These are phyloP conservation scores for Coleophoma crateriformis DNA, from an alignment of 2,329 filamentous ascomycete genomes.

Conservation along the genomic window DNA sequence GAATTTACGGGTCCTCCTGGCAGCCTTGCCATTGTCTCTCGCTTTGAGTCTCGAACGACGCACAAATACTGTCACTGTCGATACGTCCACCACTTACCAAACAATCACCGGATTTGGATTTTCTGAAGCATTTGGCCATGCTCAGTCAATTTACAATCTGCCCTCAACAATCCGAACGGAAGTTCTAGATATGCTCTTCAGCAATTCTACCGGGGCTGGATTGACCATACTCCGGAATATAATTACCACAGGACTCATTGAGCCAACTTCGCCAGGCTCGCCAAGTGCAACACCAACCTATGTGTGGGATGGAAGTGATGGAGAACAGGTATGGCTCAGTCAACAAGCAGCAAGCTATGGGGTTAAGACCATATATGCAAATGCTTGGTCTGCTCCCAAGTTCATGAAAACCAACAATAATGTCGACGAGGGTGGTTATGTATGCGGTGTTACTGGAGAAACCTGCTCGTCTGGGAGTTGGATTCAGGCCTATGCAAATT, in stretches of 20 bases:
- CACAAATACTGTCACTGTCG: too few relatives aligned
- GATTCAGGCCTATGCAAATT: conserved; percentile 42
- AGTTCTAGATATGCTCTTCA: conserved; percentile 24
- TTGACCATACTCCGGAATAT: conserved; percentile 45
- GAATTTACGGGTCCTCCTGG: too few relatives aligned
- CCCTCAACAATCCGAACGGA: too few relatives aligned
- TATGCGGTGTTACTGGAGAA: conserved; percentile 37
- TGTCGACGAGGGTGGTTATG: conserved; percentile 36
- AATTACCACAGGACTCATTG: conserved; percentile 35
- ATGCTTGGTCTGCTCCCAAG: conserved; percentile 44
- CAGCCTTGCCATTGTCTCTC: too few relatives aligned
- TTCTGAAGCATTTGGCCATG: too few relatives aligned
- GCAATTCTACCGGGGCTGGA: conserved; percentile 37
- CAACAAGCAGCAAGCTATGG: conserved; percentile 37
- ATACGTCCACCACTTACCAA: too few relatives aligned
- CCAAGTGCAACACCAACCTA: conserved; percentile 36
- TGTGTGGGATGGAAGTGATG: conserved; percentile 39
- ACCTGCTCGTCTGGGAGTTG: conserved; percentile 37
- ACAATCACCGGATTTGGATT: too few relatives aligned
- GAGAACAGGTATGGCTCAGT: conserved; percentile 44
- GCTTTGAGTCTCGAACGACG: too few relatives aligned
- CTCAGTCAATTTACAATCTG: too few relatives aligned
- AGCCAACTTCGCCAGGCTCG: conserved; percentile 37
- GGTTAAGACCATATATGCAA: conserved; percentile 40
- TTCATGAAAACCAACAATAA: conserved; percentile 45